phyloP scores from a whole-genome alignment of 108 stramenopile species.

The Parietichytrium sp. region DNA sequence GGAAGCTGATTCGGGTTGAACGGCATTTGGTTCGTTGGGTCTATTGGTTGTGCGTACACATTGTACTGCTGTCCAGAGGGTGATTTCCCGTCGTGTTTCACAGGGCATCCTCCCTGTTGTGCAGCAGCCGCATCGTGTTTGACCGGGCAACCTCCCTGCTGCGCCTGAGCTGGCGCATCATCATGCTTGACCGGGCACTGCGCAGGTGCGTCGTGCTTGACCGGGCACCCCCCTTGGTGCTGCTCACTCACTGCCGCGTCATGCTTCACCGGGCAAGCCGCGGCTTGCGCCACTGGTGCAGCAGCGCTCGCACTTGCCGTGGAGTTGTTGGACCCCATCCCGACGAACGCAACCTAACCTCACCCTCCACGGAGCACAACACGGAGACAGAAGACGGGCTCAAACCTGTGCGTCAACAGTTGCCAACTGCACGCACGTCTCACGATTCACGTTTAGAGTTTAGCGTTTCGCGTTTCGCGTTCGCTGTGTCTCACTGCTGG shows the following conservation, averaged over 20 bases:
- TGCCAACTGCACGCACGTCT: too few species aligned
- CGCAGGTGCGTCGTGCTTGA: neutral
- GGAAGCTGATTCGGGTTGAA: constrained; percentile 48
- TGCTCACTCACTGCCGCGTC: neutral
- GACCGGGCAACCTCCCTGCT: neutral
- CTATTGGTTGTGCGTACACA: constrained; percentile 93
- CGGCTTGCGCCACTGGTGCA: neutral
- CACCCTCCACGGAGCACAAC: too few species aligned
- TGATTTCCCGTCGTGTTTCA: neutral
- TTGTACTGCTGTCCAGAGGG: constrained; percentile 69
- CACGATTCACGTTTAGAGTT: too few species aligned
- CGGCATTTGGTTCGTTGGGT: constrained; percentile 96
- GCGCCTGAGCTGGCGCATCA: neutral
- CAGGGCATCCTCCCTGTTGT: neutral
- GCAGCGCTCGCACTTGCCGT: too few species aligned
- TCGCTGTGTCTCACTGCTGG: too few species aligned
- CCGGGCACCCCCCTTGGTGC: constrained; percentile 28
- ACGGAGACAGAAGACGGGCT: too few species aligned
- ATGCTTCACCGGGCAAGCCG: constrained; percentile 28
- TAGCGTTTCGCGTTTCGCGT: too few species aligned
- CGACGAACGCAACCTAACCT: too few species aligned
- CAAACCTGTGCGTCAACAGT: too few species aligned
- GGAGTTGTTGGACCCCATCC: too few species aligned
- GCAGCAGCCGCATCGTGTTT: neutral
- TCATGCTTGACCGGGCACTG: neutral